A percentile compares a stretch with the other conserved stretches of the same genome.
These are phyloP conservation scores for Pichia phayaonensis DNA, from an alignment of 805 yeast species.

Conservation along the genomic window DNA sequence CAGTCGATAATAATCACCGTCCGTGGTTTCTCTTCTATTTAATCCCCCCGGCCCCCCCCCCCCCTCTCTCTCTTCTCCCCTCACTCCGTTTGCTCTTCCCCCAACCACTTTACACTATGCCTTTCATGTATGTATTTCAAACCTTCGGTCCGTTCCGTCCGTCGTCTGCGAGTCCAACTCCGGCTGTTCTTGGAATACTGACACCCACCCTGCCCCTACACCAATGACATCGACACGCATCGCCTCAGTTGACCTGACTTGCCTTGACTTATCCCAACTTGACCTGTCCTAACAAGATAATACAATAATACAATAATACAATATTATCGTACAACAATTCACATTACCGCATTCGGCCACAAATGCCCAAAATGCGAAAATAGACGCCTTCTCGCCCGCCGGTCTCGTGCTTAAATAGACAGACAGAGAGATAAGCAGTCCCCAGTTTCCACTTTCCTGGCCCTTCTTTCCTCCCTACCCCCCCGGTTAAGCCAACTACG, in stretches of 20 bases:
- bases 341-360: background rate
- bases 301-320: no score
- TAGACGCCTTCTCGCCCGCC: no score
- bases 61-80: background rate
- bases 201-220: no score
- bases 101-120: background rate
- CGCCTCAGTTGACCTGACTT: no score
- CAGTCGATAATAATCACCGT: no score
- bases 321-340: no score
- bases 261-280: no score
- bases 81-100: background rate
- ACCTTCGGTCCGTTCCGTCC: background rate
- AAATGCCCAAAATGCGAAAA: no score
- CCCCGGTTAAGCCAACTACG: background rate
- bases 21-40: background rate
- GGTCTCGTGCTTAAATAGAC: background rate
- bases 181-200: no score
- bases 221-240: no score
- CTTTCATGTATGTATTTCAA: background rate
- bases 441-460: background rate
- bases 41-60: background rate
- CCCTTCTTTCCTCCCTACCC: background rate
- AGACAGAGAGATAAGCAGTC: background rate
- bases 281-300: no score
- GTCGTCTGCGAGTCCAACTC: background rate